Conservation (phyloP, 495 filamentous ascomycete genomes). For the Podospora comata region DNA sequence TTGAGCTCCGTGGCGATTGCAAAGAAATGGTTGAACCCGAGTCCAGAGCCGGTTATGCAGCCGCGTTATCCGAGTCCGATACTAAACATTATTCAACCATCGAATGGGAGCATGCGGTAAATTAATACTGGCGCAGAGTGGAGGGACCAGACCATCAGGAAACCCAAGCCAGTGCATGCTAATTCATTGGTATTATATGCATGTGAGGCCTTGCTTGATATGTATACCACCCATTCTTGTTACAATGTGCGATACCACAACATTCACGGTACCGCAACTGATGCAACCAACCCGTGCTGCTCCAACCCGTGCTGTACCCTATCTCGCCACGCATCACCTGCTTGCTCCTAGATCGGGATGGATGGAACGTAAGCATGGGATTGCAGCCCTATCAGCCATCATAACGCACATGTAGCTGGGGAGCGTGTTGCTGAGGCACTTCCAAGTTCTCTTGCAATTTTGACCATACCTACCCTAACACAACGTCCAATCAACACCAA, state of each 20-base stretch:
- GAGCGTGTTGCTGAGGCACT: too few relatives aligned
- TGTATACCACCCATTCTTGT: neutral
- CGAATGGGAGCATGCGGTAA: neutral
- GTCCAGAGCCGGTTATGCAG: neutral
- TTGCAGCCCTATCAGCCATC: neutral
- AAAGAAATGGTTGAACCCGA: too few relatives aligned
- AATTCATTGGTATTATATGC: neutral
- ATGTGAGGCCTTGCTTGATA: neutral
- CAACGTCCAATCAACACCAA: too few relatives aligned
- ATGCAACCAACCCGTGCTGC: neutral
- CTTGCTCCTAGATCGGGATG: neutral
- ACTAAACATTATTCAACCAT: neutral
- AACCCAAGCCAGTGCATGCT: neutral
- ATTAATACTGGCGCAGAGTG: neutral
- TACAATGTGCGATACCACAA: neutral
- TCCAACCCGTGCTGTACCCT: neutral
- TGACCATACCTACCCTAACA: too few relatives aligned
- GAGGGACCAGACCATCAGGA: too few relatives aligned
- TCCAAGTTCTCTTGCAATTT: too few relatives aligned
- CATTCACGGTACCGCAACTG: neutral
- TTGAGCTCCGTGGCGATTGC: too few relatives aligned
- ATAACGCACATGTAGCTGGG: too few relatives aligned
- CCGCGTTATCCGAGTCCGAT: neutral
- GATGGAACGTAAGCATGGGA: neutral
- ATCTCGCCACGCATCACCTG: too few relatives aligned